These are phyloP conservation scores for Perkinsus olseni DNA, from an alignment of 169 alveolate genomes.

Conservation along the genomic window DNA sequence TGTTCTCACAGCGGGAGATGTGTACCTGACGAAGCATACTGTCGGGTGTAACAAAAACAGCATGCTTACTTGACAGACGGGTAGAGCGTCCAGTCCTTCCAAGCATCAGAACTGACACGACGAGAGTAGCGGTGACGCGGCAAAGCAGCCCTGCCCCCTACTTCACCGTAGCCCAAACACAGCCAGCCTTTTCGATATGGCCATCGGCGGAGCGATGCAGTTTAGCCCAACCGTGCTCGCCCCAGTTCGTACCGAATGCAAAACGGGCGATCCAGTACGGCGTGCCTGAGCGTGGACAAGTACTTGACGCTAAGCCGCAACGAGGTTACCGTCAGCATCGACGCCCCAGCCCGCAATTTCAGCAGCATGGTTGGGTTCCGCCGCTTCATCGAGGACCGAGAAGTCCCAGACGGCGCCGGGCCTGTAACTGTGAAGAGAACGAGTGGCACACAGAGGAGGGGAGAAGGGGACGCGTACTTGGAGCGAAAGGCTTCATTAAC, in stretches of 20 bases:
- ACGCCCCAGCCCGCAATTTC: neutral
- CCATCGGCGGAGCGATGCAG: neutral
- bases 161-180: neutral
- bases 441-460: neutral
- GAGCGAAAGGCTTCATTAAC: constrained; percentile 36
- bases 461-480: neutral
- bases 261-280: neutral
- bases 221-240: neutral
- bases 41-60: neutral
- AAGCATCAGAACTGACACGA: neutral
- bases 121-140: neutral
- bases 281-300: neutral
- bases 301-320: too few relatives aligned
- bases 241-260: neutral
- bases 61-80: neutral
- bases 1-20: neutral
- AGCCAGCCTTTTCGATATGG: neutral
- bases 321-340: neutral
- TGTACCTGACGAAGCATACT: neutral
- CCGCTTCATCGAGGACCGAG: neutral
- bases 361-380: neutral
- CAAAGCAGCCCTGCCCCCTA: neutral
- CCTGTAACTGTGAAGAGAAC: neutral
- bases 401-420: neutral
- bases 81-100: neutral